Percentiles rank a stretch among this genome's conserved stretches.
phyloP scores from a whole-genome alignment of 805 yeast genomes.

The Candida chauliodis region DNA sequence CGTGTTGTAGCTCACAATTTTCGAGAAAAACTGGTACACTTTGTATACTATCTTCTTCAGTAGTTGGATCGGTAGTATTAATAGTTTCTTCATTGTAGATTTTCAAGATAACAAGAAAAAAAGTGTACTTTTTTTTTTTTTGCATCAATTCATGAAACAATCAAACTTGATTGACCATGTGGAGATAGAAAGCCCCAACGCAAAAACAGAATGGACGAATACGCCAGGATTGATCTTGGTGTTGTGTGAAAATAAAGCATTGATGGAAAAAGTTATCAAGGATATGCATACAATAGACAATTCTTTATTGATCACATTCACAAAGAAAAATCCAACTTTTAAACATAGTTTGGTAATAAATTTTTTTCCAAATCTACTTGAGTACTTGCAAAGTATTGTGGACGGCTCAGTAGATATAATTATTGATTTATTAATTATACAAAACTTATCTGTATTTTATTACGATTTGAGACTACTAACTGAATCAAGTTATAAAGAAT shows the following conservation, averaged over 20 bases:
- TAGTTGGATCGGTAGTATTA: not conserved
- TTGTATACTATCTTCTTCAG: not conserved
- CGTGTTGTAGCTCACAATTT: not conserved
- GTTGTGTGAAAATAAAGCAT: slow-evolving; percentile 1
- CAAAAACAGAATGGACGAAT: not conserved
- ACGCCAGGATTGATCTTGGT: not conserved
- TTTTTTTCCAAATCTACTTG: slow-evolving; percentile 2
- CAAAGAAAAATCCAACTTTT: not conserved
- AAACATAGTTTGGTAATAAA: not conserved
- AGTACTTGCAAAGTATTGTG: not conserved
- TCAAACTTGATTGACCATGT: slow-evolving; percentile 3
- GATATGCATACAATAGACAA: not conserved
- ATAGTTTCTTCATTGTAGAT: not conserved
- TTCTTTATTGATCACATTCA: not conserved
- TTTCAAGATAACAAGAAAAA: not conserved
- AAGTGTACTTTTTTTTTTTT: too few species aligned
- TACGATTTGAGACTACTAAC: slow-evolving; percentile 24
- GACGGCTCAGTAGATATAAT: not conserved
- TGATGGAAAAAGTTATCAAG: not conserved
- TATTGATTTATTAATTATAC: slow-evolving; percentile 2
- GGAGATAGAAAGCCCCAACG: not conserved
- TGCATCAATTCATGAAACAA: slow-evolving; percentile 3
- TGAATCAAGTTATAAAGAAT: slow-evolving; percentile 6
- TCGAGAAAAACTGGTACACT: not conserved
- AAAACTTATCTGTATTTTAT: slow-evolving; percentile 30